Evolutionary conservation across 768 basidiomycete species (phyloP), one percentile per base, ranked within the genome.

Genomic region (Jaapia argillacea): DNA sequence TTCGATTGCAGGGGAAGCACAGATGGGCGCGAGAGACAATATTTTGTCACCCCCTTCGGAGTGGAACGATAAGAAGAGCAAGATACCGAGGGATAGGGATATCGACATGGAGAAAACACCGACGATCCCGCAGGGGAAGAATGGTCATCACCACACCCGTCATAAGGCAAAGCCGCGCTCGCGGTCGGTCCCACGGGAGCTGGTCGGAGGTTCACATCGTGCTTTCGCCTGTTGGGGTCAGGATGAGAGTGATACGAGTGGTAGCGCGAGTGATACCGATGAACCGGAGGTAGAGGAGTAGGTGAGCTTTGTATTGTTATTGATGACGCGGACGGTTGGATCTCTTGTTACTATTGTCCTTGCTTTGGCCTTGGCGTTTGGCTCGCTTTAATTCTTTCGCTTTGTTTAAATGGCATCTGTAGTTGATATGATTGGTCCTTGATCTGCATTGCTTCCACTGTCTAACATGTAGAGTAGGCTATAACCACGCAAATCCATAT

Each of bases 221-320:
- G 81, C 84, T 5, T 91, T 91, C 54, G 88, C 89, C 16, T 85
- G 86, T 7, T 87, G 79, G 77, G 89, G 88, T 1, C 82, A 87
- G 31, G 88, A 91, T 55, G 88, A 90, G 60, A 89, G 84, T 44
- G 88, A 91, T 52, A 87, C 83, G 56, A 81, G 81, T 51, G 86
- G 84, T 56, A 82, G 81, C 54, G 71, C 85, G 12, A 88, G 85
- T 48, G 86, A 88, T 53, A 79, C 72, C 41, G 80, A 82, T 45
- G 28, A 33, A 10, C 28, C 16, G 28, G 28, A 33, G 28, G n/a
- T n/a, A n/a, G n/a, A n/a, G n/a, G n/a, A n/a, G n/a, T n/a, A n/a
- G n/a, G n/a, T n/a, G n/a, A n/a, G n/a, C n/a, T n/a, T n/a, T n/a
- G n/a, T n/a, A n/a, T n/a, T n/a, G n/a, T n/a, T n/a, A n/a, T n/a